Evolutionary conservation across 495 filamentous ascomycete species (phyloP).

Genomic region (Astrothelium subdiscretum): DNA sequence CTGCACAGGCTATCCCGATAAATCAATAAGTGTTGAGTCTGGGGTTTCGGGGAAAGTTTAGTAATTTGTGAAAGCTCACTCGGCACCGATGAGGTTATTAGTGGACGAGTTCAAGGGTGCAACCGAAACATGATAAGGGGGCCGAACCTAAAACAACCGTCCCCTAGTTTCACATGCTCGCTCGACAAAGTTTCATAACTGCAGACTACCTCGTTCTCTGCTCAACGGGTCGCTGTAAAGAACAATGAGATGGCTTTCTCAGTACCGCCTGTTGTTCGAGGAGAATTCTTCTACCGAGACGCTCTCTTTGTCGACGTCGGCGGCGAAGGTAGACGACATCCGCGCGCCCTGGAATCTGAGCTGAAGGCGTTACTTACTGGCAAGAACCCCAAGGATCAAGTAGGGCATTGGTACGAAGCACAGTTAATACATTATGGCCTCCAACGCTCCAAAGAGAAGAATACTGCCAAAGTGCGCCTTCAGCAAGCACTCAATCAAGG

Average conservation of each 20-base stretch:
- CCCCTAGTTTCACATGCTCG: neutral
- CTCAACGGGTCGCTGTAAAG: neutral
- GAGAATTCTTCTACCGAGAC: conserved; percentile 26
- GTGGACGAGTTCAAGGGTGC: too few species aligned
- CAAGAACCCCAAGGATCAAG: conserved; percentile 33
- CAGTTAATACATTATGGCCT: conserved; percentile 50
- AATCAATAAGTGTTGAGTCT: too few species aligned
- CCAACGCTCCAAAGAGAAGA: conserved; percentile 40
- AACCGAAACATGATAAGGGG: too few species aligned
- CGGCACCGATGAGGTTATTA: too few species aligned
- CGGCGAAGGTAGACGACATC: conserved; percentile 36
- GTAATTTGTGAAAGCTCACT: too few species aligned
- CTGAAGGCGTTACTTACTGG: conserved; percentile 34
- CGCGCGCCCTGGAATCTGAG: conserved; percentile 37
- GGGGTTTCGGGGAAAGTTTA: too few species aligned
- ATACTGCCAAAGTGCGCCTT: conserved; percentile 44
- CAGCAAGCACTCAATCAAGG: conserved; percentile 38
- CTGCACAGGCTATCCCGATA: too few species aligned
- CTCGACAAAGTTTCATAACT: neutral
- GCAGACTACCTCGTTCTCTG: neutral
- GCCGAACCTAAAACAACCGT: too few species aligned
- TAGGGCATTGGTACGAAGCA: conserved; percentile 46
- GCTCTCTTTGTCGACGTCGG: conserved; percentile 38
- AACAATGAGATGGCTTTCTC: neutral
- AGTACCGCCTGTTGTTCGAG: conserved; percentile 2